Conservation (phyloP, 2,329 filamentous ascomycete species). For the Sporothrix pallida region DNA sequence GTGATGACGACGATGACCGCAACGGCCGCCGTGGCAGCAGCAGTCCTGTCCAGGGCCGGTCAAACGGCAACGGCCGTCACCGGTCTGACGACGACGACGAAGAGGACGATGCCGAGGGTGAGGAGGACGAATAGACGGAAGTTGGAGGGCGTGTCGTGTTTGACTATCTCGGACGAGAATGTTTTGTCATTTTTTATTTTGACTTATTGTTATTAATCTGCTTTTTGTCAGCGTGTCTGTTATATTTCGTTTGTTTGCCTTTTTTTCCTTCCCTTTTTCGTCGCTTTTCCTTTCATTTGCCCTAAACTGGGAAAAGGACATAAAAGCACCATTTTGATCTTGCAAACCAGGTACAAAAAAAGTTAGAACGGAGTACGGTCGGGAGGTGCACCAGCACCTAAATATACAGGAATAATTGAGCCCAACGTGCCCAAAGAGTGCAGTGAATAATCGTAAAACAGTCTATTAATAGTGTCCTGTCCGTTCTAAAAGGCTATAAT, state of each 20-base stretch:
- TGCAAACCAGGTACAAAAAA: background rate
- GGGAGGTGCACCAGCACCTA: conserved; percentile 6
- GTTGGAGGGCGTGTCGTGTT: background rate
- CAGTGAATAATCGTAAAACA: conserved; percentile 4
- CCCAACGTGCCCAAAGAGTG: background rate
- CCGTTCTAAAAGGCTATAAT: background rate
- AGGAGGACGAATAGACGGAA: conserved; percentile 49
- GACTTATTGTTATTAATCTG: background rate
- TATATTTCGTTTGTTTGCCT: background rate
- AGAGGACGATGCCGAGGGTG: conserved; percentile 54
- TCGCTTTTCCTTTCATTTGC: background rate
- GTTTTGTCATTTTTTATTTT: background rate
- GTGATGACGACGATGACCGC: background rate
- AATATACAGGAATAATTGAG: background rate
- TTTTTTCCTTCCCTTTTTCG: background rate
- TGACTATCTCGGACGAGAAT: background rate
- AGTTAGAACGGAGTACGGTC: conserved; percentile 19
- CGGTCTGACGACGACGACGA: conserved; percentile 34
- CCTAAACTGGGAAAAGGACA: background rate
- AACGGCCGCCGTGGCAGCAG: conserved; percentile 37
- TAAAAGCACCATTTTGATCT: background rate
- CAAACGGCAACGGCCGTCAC: conserved; percentile 33
- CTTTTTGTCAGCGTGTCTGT: conserved; percentile 16
- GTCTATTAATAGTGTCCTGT: conserved; percentile 12
- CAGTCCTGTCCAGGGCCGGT: conserved; percentile 33